Conservation (phyloP, 108 stramenopile genomes). For the Craspedostauros australis region DNA sequence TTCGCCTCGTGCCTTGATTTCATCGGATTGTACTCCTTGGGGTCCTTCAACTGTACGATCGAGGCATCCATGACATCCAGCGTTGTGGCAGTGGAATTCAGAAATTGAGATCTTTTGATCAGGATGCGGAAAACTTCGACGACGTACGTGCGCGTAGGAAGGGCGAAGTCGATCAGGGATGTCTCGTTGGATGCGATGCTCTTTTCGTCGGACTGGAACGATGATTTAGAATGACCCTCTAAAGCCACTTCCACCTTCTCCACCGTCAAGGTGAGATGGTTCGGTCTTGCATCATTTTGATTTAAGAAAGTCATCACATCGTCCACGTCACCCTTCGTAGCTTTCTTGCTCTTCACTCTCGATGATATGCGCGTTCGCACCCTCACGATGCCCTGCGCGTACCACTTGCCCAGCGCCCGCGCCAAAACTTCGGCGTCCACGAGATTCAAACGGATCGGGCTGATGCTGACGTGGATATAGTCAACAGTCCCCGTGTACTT, state of each 20-base stretch:
- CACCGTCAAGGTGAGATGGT: constrained; percentile 26
- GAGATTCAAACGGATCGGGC: constrained; percentile 56
- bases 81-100: constrained; percentile 17
- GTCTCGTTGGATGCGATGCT: constrained; percentile 31
- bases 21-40: constrained; percentile 31
- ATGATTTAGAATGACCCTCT: constrained; percentile 53
- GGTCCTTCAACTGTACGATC: constrained; percentile 34
- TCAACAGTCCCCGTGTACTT: constrained; percentile 22
- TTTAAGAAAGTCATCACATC: background rate
- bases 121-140: constrained; percentile 34
- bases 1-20: constrained; percentile 15
- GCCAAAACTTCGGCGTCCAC: constrained; percentile 66
- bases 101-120: constrained; percentile 8
- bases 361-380: constrained; percentile 24
- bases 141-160: constrained; percentile 36
- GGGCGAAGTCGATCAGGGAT: constrained; percentile 12
- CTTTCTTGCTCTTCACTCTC: background rate
- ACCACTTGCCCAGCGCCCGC: constrained; percentile 47
- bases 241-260: constrained; percentile 67
- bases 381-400: constrained; percentile 34
- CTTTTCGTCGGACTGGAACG: constrained; percentile 24
- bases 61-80: constrained; percentile 31
- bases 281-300: constrained; percentile 10
- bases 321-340: background rate
- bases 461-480: constrained; percentile 24